These are phyloP conservation scores for Geotrichum phurueaensis DNA, from an alignment of 1,139 yeast genomes.

Conservation along the genomic window DNA sequence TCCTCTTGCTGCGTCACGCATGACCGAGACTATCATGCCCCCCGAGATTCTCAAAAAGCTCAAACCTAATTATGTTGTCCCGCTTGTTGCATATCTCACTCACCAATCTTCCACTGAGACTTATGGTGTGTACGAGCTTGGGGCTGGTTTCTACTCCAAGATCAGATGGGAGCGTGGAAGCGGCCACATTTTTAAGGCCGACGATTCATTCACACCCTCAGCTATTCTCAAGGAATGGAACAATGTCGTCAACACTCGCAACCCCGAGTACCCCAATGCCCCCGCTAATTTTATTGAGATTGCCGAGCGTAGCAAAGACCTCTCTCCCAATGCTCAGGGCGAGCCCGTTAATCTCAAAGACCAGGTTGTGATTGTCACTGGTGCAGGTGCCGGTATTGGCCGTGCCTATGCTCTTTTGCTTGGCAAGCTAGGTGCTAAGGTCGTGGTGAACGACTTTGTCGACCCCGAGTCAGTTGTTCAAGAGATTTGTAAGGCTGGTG, in stretches of 20 bases:
- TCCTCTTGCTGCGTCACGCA: conserved; percentile 90
- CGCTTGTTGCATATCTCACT: conserved; percentile 74
- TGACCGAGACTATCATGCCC: conserved; percentile 90
- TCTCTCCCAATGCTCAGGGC: conserved; percentile 52
- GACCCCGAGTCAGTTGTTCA: conserved; percentile 64
- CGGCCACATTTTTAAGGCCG: conserved; percentile 81
- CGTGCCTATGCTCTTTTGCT: conserved; percentile 79
- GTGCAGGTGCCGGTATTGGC: conserved; percentile 95
- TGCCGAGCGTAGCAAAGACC: conserved; percentile 31
- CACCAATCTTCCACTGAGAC: conserved; percentile 56
- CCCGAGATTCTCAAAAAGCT: conserved; percentile 74
- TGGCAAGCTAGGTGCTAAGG: conserved; percentile 91
- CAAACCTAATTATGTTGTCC: conserved; percentile 85
- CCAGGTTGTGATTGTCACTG: conserved; percentile 87
- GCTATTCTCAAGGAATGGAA: conserved; percentile 67
- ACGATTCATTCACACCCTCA: conserved; percentile 72
- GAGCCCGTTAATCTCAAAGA: conserved; percentile 57
- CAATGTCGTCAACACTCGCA: conserved; percentile 57
- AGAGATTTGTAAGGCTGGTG: conserved; percentile 72
- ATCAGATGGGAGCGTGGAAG: conserved; percentile 93
- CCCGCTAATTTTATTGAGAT: conserved; percentile 37
- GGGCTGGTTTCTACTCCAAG: conserved; percentile 90
- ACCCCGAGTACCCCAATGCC: conserved; percentile 59
- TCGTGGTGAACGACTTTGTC: conserved; percentile 86
- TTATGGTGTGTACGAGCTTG: conserved; percentile 83